Conservation (phyloP, 352 stramenopile genomes). For the Phytophthora macrochlamydospora region DNA sequence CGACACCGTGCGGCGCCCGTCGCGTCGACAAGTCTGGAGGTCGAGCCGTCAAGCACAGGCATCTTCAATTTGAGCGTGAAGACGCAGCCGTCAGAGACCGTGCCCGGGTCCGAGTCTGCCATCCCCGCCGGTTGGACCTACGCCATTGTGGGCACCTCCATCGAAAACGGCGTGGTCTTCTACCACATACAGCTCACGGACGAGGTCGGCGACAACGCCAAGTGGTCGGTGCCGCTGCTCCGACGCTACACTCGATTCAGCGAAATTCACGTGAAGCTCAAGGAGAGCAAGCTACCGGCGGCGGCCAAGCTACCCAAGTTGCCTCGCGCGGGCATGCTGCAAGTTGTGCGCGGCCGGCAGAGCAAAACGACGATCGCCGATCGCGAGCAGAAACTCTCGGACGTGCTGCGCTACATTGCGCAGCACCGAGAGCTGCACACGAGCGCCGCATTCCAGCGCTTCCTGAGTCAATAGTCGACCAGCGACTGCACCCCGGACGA, state of each 20-base stretch:
- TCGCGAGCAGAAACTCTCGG: conserved; percentile 50
- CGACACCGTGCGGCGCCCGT: conserved; percentile 11
- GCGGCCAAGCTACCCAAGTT: conserved; percentile 40
- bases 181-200: conserved; percentile 50
- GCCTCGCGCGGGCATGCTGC: conserved; percentile 38
- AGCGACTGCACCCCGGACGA: neutral
- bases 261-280: conserved; percentile 54
- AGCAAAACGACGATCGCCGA: conserved; percentile 51
- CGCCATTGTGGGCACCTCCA: conserved; percentile 37
- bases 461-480: conserved; percentile 26
- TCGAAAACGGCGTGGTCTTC: conserved; percentile 37
- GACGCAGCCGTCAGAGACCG: conserved; percentile 11
- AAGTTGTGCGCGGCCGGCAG: conserved; percentile 54
- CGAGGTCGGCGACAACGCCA: conserved; percentile 24
- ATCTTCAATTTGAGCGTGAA: conserved; percentile 19
- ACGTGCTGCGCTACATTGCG: conserved; percentile 54
- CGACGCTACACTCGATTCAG: conserved; percentile 63
- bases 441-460: conserved; percentile 53
- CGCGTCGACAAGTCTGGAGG: conserved; percentile 21
- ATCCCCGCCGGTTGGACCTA: conserved; percentile 26
- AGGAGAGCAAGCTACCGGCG: conserved; percentile 36
- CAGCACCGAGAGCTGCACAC: conserved; percentile 42
- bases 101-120: neutral
- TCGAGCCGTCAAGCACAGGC: conserved; percentile 25
- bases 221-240: conserved; percentile 36